Base-by-base conservation (phyloP, 2,329 filamentous ascomycete species). In the Cytospora mali region DNA sequence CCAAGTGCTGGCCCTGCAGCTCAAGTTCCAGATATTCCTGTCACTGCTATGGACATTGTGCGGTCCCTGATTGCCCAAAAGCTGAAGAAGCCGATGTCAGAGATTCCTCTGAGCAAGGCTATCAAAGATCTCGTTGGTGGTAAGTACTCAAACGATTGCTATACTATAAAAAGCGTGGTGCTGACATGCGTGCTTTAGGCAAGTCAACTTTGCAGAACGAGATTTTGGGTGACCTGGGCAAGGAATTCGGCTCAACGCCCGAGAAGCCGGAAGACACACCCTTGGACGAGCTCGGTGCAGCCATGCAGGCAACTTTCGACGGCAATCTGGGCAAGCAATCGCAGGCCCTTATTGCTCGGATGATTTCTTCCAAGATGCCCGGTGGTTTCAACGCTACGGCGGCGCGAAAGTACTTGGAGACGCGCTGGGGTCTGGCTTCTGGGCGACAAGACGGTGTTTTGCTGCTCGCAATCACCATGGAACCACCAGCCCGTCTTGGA, bases 171-270 rank as follows among this genome's bases (percentile, higher is more conserved):
- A 13, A 60, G 53, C 29, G 63, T n/a, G 48, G 23, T 6, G 50
- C 62, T 63, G 27, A 69, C 60, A 55, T 53, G 33, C n/a, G 28
- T 56, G 21, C 6, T 42, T 55, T 71, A 97, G 93, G 93, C 73
- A 99, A 99, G 83, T 98, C 95, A 3, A 99, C 95, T 9, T 87
- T 99, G 27, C 95, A 99, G 75, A 99, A 99, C 76, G 95, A 99
- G 78, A 98, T 99, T 68, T 87, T 99, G 31, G 95, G 95, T 79
- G 95, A 99, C 75, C 81, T 99, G 67, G 94, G 94, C 75, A 99
- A 98, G 77, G 95, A 99, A 79, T 99, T 99, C 71, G 95, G 95
- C 64, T 97, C 93, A 14, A 97, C 95, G 18, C 95, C 95, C 61
- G 95, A 99, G 76, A 98, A 98, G 81, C 94, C 95, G 58, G 95